Evolutionary conservation across 1,139 yeast genomes (phyloP).

Genomic region (Yamadazyma trypodendri): DNA sequence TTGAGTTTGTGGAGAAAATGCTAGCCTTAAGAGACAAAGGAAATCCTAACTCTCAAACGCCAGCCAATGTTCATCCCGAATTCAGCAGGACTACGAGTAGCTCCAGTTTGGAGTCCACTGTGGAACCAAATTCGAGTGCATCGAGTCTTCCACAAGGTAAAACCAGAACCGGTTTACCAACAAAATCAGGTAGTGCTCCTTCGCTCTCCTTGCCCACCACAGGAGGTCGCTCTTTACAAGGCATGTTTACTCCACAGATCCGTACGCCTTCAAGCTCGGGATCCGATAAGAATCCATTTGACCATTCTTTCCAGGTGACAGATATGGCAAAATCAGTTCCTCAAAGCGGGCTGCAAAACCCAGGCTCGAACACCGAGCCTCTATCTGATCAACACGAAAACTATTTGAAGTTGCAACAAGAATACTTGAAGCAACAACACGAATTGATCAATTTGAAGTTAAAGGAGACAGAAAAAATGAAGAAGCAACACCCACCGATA

Average conservation of each 20-base stretch:
- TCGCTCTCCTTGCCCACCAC: neutral
- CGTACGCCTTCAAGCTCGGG: conserved; percentile 31
- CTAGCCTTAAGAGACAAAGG: conserved; percentile 9
- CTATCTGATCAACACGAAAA: conserved; percentile 30
- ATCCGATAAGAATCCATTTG: conserved; percentile 40
- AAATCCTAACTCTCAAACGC: neutral
- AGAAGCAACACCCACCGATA: neutral
- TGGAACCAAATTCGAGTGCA: neutral
- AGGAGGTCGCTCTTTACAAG: conserved; percentile 17
- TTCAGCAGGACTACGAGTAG: neutral
- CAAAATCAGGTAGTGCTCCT: neutral
- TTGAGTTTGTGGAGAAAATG: conserved; percentile 32
- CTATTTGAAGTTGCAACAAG: conserved; percentile 39
- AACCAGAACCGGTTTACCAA: neutral
- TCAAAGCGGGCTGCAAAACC: conserved; percentile 4
- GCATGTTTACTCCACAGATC: conserved; percentile 40
- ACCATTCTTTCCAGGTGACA: conserved; percentile 23
- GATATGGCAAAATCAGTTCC: neutral
- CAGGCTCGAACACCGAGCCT: conserved; percentile 5
- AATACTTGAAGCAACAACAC: conserved; percentile 40
- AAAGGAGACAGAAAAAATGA: conserved; percentile 11
- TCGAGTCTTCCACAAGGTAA: neutral
- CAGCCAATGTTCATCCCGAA: neutral
- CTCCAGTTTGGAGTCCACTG: neutral
- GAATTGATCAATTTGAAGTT: conserved; percentile 29